Conservation (phyloP, 768 basidiomycete species). For the Nevesoporus exiguus region DNA sequence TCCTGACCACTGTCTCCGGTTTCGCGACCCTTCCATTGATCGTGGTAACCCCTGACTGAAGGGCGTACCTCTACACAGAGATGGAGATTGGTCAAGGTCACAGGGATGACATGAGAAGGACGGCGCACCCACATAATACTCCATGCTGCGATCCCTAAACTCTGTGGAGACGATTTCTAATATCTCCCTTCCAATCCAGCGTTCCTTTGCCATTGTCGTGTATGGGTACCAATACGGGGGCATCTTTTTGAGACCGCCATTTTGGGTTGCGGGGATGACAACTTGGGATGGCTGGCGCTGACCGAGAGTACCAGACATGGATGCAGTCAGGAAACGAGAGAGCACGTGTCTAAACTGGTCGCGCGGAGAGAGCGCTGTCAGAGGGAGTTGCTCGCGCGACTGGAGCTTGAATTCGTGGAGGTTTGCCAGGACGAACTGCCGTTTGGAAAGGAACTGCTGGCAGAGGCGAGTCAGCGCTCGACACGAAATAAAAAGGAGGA, state of each 20-base stretch:
- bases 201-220: constrained; percentile 87
- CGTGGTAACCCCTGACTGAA: constrained; percentile 94
- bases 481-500: neutral
- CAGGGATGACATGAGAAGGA: neutral
- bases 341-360: constrained; percentile 59
- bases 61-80: constrained; percentile 54
- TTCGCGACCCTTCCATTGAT: constrained; percentile 87
- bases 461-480: too few species aligned
- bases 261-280: constrained; percentile 8
- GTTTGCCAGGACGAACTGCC: constrained; percentile 32
- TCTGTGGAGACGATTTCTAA: constrained; percentile 92
- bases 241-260: constrained; percentile 67
- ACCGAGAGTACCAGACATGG: constrained; percentile 38
- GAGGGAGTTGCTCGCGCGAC: constrained; percentile 32
- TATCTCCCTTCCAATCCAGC: constrained; percentile 86
- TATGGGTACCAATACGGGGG: constrained; percentile 92
- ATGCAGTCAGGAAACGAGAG: constrained; percentile 47
- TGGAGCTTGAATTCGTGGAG: constrained; percentile 25
- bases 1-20: constrained; percentile 72
- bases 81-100: neutral
- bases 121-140: constrained; percentile 79
- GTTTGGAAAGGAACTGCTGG: constrained; percentile 22
- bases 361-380: constrained; percentile 47
- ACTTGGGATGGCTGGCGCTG: constrained; percentile 28
- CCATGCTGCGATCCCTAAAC: constrained; percentile 89